Evolutionary conservation across 1,139 yeast species (phyloP).

Genomic region (Lodderomyces parapsilosis): DNA sequence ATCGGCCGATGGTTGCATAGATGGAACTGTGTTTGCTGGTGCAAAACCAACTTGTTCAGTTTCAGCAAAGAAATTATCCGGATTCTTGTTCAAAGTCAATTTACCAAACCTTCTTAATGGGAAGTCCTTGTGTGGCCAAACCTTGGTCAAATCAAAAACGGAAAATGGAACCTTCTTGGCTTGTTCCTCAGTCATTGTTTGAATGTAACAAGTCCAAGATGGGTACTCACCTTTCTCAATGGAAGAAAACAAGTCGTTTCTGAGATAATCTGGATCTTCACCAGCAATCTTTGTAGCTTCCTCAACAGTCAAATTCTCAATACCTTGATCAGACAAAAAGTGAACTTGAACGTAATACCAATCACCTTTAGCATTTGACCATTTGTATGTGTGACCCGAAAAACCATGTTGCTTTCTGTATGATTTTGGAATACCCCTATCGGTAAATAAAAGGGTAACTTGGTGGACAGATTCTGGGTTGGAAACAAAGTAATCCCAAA

Average conservation of each 20-base stretch:
- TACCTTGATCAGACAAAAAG: slow-evolving; percentile 58
- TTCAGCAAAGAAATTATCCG: slow-evolving; percentile 77
- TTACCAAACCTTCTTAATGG: slow-evolving; percentile 76
- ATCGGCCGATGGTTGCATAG: slow-evolving; percentile 81
- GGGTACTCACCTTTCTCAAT: slow-evolving; percentile 60
- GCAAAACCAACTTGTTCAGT: slow-evolving; percentile 81
- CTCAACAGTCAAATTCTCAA: slow-evolving; percentile 51
- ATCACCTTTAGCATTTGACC: slow-evolving; percentile 65
- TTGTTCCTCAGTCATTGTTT: slow-evolving; percentile 66
- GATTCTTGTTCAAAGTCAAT: slow-evolving; percentile 67
- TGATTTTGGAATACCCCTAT: slow-evolving; percentile 67
- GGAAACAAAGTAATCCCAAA: slow-evolving; percentile 64
- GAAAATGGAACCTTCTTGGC: slow-evolving; percentile 61
- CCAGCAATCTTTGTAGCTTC: slow-evolving; percentile 61
- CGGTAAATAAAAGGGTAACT: slow-evolving; percentile 59
- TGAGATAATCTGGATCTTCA: slow-evolving; percentile 62
- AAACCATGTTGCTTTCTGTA: slow-evolving; percentile 69
- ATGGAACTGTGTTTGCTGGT: slow-evolving; percentile 83
- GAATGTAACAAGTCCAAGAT: slow-evolving; percentile 64
- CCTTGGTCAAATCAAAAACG: slow-evolving; percentile 70
- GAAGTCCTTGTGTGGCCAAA: slow-evolving; percentile 77
- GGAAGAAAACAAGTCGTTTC: slow-evolving; percentile 60
- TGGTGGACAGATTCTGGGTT: slow-evolving; percentile 68
- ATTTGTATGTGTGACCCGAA: slow-evolving; percentile 71
- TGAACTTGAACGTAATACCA: slow-evolving; percentile 69